Conservation (phyloP, 1,284 basidiomycete species). For the Leccinum fallax region DNA sequence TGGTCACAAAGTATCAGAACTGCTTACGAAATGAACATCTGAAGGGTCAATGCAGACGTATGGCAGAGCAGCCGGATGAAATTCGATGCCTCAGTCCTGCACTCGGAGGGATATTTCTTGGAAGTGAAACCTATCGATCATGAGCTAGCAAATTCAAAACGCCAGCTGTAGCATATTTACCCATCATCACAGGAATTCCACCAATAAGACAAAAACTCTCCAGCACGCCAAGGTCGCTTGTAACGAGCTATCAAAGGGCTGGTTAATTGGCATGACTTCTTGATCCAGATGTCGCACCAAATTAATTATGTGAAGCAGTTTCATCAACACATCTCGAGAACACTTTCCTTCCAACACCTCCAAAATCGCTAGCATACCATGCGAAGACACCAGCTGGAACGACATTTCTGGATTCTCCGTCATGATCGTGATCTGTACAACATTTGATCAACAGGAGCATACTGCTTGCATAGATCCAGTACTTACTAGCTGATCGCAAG, state of each 20-base stretch:
- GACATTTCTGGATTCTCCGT: conserved; percentile 89
- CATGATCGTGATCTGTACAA: conserved; percentile 70
- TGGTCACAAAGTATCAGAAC: neutral
- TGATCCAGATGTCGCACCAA: conserved; percentile 51
- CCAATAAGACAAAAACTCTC: conserved; percentile 96
- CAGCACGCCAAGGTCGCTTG: conserved; percentile 80
- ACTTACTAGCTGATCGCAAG: conserved; percentile 54
- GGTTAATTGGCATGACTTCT: conserved; percentile 13
- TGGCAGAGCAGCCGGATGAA: conserved; percentile 94
- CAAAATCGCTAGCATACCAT: conserved; percentile 93
- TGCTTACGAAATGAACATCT: conserved; percentile 96
- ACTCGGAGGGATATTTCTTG: conserved; percentile 92
- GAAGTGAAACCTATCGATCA: conserved; percentile 76
- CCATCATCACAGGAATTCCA: conserved; percentile 91
- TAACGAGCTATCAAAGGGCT: conserved; percentile 70
- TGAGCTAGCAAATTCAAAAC: conserved; percentile 4
- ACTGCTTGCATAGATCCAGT: neutral
- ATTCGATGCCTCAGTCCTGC: conserved; percentile 91
- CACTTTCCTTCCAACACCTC: conserved; percentile 88
- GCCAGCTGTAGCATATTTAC: conserved; percentile 43
- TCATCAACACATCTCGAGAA: conserved; percentile 82
- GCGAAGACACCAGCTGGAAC: conserved; percentile 84
- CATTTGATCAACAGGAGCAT: neutral
- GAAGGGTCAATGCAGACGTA: conserved; percentile 88
- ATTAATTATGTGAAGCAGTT: conserved; percentile 88